Base-by-base conservation (phyloP, 2,329 filamentous ascomycete species). In the Helminthosporium solani region DNA sequence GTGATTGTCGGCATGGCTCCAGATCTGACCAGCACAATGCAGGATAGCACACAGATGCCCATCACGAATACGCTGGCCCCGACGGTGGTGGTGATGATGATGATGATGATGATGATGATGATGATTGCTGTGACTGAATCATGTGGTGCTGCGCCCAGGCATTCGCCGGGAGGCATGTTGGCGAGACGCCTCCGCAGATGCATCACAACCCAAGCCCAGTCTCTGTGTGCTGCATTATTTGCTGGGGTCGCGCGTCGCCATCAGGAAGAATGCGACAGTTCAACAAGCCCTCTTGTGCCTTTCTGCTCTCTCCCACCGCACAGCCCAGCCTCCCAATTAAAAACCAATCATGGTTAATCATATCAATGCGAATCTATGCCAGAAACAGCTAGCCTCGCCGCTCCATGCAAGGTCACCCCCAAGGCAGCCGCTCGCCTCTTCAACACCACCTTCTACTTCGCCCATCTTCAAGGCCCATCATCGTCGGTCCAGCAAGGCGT, bases 111-210 rank as follows among this genome's bases (percentile, higher is more conserved):
- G 30, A 12, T 15, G 30, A 15, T 15, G 30, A 4, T 15, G 19
- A 37, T 31, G 14, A 8, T n/a, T 31, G 9, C 28, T 31, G 41
- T 51, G 48, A 51, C 54, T 61, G 58, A 56, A 46, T 57, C 56
- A 55, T 51, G 46, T 48, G 54, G 46, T 56, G 50, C 55, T 43
- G 50, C 52, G 49, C 53, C 55, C 54, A n/a, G 46, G 43, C 53
- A 39, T 44, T 46, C 53, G 49, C 28, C 28, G 28, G 8, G 6
- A 6, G 33, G 33, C 18, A 50, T 45, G 46, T 51, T 51, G 57
- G 52, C 51, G 55, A 57, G 52, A 56, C 48, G 50, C 47, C 50
- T 54, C 51, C 41, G 52, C 49, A 53, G 41, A 52, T 52, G 53
- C 52, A 55, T 31, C 40, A 33, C 42, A 42, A 46, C 23, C 27